Evolutionary conservation across 2,329 filamentous ascomycete species (phyloP), one percentile per base, ranked within the genome.

Genomic region (Cordyceps militaris): DNA sequence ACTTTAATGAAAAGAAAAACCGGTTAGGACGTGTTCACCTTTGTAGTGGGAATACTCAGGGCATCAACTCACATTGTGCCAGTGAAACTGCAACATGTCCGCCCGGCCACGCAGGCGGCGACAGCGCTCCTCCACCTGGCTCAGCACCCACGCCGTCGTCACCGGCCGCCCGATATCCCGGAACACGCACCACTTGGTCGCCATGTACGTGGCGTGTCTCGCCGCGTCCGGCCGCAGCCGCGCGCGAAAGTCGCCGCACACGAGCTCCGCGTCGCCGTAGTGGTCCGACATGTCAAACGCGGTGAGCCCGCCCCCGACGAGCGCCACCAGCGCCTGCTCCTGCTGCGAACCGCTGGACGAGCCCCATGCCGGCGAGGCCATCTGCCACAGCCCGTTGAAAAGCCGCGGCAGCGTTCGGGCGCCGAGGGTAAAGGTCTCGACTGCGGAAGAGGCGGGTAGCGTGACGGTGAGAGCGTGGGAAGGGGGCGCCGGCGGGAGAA

Each of bases 251-350:
- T 64, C 48, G 61, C 63, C 75, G 44, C 79, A 74, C n/a, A 79
- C 71, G 2, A 79, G 67, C 62, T 80, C 77, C 23, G 74, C 76
- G 61, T 79, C 77, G 7, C 77, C 62, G 60, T 81, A 81, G 61
- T 80, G 78, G 64, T 81, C 78, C 5, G 78, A 78, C 78, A 81
- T 80, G 61, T 81, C 77, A 63, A 73, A 74, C 1, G 68, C 70
- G 5, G 56, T 57, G 14, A 65, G 59, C 1, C 64, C 64, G n/a
- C 55, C 30, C 30, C 62, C 54, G 11, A 62, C 54, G 23, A 64
- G 61, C 11, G 59, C 32, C 13, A 55, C 34, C 23, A 65, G 60
- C n/a, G 61, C 59, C 19, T 50, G 47, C 21, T 63, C 46, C 50
- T 64, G 63, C 42, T 60, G 61, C 36, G 52, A 50, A 8, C 59